Evolutionary conservation across 441 rosid genomes (phyloP), one percentile per base, ranked within the genome.

Genomic region (Erodium moschatum): DNA sequence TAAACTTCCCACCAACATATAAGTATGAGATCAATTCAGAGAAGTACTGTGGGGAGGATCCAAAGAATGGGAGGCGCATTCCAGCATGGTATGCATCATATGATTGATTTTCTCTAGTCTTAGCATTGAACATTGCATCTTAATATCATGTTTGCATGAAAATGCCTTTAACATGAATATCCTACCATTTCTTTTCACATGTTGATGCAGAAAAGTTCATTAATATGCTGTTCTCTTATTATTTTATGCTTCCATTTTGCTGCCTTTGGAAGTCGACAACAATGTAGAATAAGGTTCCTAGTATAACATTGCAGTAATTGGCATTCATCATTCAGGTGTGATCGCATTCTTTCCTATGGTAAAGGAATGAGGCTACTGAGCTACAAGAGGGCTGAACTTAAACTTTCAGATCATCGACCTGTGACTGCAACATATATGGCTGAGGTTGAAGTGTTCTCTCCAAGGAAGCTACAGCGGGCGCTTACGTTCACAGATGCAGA

Each of bases 331-430:
- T 78, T 67, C 69, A 93, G 98, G 98, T 91, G 97, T 70, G 98
- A 94, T 35, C 93, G 98, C 70, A 79, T 94, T 52, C 86, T 94
- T 69, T 89, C 93, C 0, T 76, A 74, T 40, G 98, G 98, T 21
- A 89, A 87, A 66, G 98, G 96, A 77, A 77, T 91, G 89, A 86
- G 69, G 82, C 86, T 85, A 67, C 81, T 87, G 72, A 76, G 81
- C 35, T 94, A 94, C 81, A 56, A 86, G 70, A 79, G 98, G 71
- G 78, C 81, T 20, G 98, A 94, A 69, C 84, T 88, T 52, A 84
- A 70, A 61, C 77, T 89, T 68, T 94, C 98, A 16, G 98, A 94
- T 79, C 97, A 94, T 75, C 90, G 98, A 46, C 98, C 98, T 6
- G 97, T 94, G 66, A 84, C 86, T 27, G 97, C 97, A 42, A 81